Percentiles rank a stretch among this genome's conserved stretches.
Conservation (phyloP, 106 monocot species). For the Ottelia alismoides region DNA sequence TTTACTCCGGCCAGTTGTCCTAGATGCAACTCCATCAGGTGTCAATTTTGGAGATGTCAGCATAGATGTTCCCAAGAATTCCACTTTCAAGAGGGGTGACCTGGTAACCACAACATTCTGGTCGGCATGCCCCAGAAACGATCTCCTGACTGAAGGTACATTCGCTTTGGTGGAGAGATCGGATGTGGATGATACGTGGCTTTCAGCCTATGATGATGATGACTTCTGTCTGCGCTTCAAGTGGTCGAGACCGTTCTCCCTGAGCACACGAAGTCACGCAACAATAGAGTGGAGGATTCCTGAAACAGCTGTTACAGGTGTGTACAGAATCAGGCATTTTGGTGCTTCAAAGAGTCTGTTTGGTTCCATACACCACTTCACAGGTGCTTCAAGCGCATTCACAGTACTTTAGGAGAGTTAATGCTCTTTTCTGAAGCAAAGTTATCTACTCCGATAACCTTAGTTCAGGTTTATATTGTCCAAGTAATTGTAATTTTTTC, state of each 20-base stretch:
- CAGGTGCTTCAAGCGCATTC: conserved; percentile 54
- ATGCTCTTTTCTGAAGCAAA: too few relatives aligned
- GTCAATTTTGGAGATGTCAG: conserved; percentile 47
- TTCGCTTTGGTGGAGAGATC: conserved; percentile 55
- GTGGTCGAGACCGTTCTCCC: conserved; percentile 44
- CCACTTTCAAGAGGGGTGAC: conserved; percentile 35
- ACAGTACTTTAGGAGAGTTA: conserved; percentile 44
- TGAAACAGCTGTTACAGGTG: conserved; percentile 23
- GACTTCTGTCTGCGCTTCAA: conserved; percentile 59
- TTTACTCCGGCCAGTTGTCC: conserved; percentile 34
- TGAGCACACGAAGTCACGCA: conserved; percentile 49
- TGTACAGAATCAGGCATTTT: conserved; percentile 65
- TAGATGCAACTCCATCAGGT: conserved; percentile 44
- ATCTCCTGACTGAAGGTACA: conserved; percentile 56
- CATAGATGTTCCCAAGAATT: conserved; percentile 39
- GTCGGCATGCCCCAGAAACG: conserved; percentile 71
- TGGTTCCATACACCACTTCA: conserved; percentile 49
- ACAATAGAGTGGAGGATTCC: conserved; percentile 67
- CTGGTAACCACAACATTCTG: conserved; percentile 52
- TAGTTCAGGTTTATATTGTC: too few relatives aligned
- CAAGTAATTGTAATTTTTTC: too few relatives aligned
- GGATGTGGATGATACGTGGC: conserved; percentile 26
- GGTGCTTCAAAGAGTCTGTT: conserved; percentile 58
- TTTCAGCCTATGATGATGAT: conserved; percentile 60
- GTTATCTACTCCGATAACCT: too few relatives aligned